phyloP scores from a whole-genome alignment of 306 rosid genomes.

The Hippophae gyantsensis region DNA sequence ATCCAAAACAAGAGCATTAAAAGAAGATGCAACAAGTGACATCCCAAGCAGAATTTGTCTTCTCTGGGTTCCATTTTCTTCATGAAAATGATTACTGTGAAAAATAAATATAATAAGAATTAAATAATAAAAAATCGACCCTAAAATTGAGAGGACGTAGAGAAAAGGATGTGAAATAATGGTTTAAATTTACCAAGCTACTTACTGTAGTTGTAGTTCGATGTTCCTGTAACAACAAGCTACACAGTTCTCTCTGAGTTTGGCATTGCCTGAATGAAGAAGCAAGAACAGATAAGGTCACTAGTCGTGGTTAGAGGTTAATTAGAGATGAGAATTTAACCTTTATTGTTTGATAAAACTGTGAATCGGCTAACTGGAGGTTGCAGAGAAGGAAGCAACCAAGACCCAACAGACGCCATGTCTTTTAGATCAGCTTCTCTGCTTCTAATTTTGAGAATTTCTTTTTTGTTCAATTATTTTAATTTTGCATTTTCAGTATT shows the following conservation, averaged over 20 bases:
- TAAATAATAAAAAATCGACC: no score
- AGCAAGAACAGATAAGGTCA: neutral
- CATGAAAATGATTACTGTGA: neutral
- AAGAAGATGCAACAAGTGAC: slow-evolving; percentile 30
- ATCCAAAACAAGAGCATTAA: slow-evolving; percentile 18
- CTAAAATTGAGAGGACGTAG: neutral
- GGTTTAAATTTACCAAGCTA: neutral
- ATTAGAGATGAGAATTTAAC: neutral
- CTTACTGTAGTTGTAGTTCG: neutral
- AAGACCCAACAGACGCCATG: slow-evolving; percentile 43
- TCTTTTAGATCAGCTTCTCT: slow-evolving; percentile 2
- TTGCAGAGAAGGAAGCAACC: slow-evolving; percentile 10
- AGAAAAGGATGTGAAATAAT: neutral
- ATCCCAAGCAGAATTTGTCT: slow-evolving; percentile 45
- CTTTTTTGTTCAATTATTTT: no score
- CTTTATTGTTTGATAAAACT: slow-evolving; percentile 14
- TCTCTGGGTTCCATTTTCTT: slow-evolving; percentile 22
- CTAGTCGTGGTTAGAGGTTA: neutral
- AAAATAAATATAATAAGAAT: neutral
- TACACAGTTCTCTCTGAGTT: neutral
- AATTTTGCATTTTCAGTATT: no score
- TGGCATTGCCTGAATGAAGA: neutral
- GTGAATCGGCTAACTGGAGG: slow-evolving; percentile 19
- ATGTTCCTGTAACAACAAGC: slow-evolving; percentile 9
- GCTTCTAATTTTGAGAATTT: no score